Conservation (phyloP, 352 stramenopile species). For the Phytophthora macrochlamydospora region DNA sequence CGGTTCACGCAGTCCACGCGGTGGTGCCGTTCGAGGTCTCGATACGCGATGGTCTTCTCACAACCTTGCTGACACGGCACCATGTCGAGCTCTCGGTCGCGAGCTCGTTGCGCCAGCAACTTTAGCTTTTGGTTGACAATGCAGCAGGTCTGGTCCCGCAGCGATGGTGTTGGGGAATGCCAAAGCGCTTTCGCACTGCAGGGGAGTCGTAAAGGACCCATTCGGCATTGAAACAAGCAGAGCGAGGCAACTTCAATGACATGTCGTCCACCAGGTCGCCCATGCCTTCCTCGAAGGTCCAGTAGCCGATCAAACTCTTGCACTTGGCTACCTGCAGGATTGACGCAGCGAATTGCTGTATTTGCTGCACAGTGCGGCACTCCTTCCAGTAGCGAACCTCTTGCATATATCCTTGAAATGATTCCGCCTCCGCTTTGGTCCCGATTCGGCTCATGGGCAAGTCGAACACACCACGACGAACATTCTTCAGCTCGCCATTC, state of each 20-base stretch:
- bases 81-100: constrained; percentile 45
- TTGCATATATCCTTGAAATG: constrained; percentile 68
- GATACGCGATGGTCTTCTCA: constrained; percentile 35
- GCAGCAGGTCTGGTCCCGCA: constrained; percentile 69
- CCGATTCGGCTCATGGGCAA: constrained; percentile 60
- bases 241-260: constrained; percentile 50
- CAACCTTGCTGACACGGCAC: constrained; percentile 56
- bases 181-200: constrained; percentile 51
- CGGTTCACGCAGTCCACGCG: constrained; percentile 50
- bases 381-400: constrained; percentile 75
- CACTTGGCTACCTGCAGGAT: constrained; percentile 53
- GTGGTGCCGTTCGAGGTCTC: constrained; percentile 58
- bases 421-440: constrained; percentile 38
- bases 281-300: constrained; percentile 78
- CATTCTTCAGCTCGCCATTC: constrained; percentile 43
- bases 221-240: constrained; percentile 43
- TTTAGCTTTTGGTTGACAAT: constrained; percentile 74
- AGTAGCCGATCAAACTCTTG: constrained; percentile 57
- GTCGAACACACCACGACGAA: constrained; percentile 58
- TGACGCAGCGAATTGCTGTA: constrained; percentile 33
- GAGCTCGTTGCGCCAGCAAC: constrained; percentile 59
- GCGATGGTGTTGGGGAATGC: constrained; percentile 62
- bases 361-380: constrained; percentile 39
- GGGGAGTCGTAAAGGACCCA: constrained; percentile 64
- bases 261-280: constrained; percentile 81